Conservation (phyloP, 805 yeast species). For the Lachancea mirantina region DNA sequence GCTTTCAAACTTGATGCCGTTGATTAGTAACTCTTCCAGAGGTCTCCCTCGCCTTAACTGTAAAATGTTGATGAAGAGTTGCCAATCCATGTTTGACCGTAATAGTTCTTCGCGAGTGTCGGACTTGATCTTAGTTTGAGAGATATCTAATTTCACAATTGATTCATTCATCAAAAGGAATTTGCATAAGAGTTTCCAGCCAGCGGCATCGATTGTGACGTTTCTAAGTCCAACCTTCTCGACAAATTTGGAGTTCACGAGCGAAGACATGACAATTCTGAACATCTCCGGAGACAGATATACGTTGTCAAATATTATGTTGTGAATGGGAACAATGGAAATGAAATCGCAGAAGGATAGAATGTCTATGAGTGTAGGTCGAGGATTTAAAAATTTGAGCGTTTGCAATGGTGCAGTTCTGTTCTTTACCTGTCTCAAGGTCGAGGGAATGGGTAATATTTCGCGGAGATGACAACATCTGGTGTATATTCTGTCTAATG, state of each 20-base stretch:
- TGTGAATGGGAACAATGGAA: constrained; percentile 73
- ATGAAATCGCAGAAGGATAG: constrained; percentile 84
- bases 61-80: constrained; percentile 61
- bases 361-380: constrained; percentile 82
- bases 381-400: constrained; percentile 73
- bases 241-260: constrained; percentile 56
- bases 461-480: constrained; percentile 91
- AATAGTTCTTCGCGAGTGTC: constrained; percentile 33
- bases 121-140: constrained; percentile 46
- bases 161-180: constrained; percentile 59
- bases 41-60: constrained; percentile 54
- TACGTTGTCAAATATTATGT: constrained; percentile 74
- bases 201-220: constrained; percentile 60
- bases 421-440: constrained; percentile 72
- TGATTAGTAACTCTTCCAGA: constrained; percentile 66
- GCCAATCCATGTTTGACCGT: constrained; percentile 81
- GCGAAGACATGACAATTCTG: constrained; percentile 59
- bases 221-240: constrained; percentile 73
- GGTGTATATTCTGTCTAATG: constrained; percentile 67
- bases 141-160: constrained; percentile 55
- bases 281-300: constrained; percentile 69
- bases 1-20: constrained; percentile 65
- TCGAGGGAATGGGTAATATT: constrained; percentile 86
- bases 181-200: constrained; percentile 77
- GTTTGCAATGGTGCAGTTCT: constrained; percentile 67